Conservation (phyloP, 73 alveolate genomes). For the Blepharisma japonicum region DNA sequence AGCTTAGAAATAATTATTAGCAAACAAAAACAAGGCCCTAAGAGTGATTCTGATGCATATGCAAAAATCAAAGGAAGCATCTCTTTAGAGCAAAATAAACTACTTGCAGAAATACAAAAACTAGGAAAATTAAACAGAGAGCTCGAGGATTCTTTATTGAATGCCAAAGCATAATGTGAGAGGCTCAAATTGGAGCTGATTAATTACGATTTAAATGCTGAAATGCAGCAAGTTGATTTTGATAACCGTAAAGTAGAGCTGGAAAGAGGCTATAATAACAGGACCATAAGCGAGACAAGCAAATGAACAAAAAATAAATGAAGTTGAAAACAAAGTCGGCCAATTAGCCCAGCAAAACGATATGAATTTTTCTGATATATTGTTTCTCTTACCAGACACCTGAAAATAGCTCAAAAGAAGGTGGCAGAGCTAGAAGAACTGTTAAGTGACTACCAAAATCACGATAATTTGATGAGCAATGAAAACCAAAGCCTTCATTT, state of each 20-base stretch:
- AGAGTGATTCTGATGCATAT: conserved; percentile 71
- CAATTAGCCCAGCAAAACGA: conserved; percentile 67
- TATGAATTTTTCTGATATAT: conserved; percentile 75
- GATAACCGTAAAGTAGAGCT: conserved; percentile 67
- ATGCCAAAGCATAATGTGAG: conserved; percentile 79
- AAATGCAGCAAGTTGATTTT: conserved; percentile 58
- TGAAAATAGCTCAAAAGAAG: conserved; percentile 85
- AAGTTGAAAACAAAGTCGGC: conserved; percentile 47
- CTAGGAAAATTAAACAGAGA: conserved; percentile 84
- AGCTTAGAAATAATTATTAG: conserved; percentile 83
- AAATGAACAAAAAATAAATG: conserved; percentile 49
- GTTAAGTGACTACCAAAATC: conserved; percentile 46
- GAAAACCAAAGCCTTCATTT: conserved; percentile 68
- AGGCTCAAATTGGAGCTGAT: conserved; percentile 78
- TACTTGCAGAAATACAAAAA: conserved; percentile 84
- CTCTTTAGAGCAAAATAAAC: conserved; percentile 77
- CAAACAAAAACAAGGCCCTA: conserved; percentile 56
- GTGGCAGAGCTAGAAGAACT: conserved; percentile 93
- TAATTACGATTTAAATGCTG: conserved; percentile 60
- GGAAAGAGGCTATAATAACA: conserved; percentile 68
- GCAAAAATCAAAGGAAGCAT: conserved; percentile 68
- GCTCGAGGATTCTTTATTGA: conserved; percentile 61
- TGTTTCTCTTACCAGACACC: conserved; percentile 66
- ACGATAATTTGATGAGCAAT: conserved; percentile 31
- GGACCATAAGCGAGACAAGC: conserved; percentile 47